Evolutionary conservation across 1,139 yeast species (phyloP), one percentile per base, ranked within the genome.

Genomic region (Blastobotrys aristatus): DNA sequence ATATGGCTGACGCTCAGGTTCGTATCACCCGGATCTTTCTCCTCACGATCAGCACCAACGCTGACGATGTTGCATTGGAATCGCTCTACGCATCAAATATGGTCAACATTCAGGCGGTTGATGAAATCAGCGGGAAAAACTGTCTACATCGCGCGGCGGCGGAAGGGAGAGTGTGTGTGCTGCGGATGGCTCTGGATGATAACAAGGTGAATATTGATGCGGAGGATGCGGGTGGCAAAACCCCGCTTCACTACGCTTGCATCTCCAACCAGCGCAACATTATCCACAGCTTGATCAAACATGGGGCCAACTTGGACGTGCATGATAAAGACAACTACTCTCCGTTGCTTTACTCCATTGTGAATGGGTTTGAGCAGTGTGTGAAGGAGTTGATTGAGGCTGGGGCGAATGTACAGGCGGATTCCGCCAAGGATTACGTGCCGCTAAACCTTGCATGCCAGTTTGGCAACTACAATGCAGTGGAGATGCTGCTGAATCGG

Each of bases 381-480:
- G 79, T 78, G 13, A 67, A 69, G 43, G 74, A 75, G 2, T 72
- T 85, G 21, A 59, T 71, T 17, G 52, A 56, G 17, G 56, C 62
- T n/a, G 74, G 74, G 11, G 74, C 74, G 1, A 57, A 61, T 17
- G 64, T 69, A 3, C 61, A 65, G 39, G 72, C 71, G 6, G 65
- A 68, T 32, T 56, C 68, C 4, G 74, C 68, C 49, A 63, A 66
- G 46, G 72, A 66, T 48, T 88, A 89, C 61, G 75, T 88, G 40
- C 97, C 98, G 0, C 72, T 92, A 36, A 88, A 87, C 59, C 80
- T 85, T 61, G 97, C 97, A 1, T 92, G 98, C 65, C 84, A 85
- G 59, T 77, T 79, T 53, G 97, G 97, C 7, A 82, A 86, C 56
- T 77, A 75, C 55, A 79, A 78, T 49, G 84, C 88, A 2, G 83